Evolutionary conservation across 306 rosid species (phyloP).

Genomic region (Quercus wislizeni): DNA sequence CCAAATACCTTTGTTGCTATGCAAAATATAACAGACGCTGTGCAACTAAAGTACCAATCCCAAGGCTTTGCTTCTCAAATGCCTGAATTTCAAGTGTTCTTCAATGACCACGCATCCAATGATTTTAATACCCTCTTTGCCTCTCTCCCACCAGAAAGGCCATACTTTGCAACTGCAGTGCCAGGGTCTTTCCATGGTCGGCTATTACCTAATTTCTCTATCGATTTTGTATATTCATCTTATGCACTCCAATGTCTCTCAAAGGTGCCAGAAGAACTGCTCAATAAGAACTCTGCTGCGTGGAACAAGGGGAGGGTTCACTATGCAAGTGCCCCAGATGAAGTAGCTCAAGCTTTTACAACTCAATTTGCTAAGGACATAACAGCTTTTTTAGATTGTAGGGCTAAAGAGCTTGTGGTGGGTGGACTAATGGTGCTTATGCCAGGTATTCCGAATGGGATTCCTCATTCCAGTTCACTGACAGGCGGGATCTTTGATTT

Average conservation of each 20-base stretch:
- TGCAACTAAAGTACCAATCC: not conserved
- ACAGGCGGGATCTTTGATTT: not conserved
- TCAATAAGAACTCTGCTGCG: conserved; percentile 1
- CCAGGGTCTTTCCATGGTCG: conserved; percentile 24
- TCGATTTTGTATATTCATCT: conserved; percentile 20
- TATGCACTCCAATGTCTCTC: conserved; percentile 26
- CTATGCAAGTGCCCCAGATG: conserved; percentile 1
- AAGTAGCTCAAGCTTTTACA: not conserved
- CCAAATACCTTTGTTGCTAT: conserved; percentile 7
- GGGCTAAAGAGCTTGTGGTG: not conserved
- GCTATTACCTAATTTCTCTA: conserved; percentile 8
- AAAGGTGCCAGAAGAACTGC: conserved; percentile 7
- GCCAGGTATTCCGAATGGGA: not conserved
- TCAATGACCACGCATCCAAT: conserved; percentile 10
- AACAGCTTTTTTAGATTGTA: not conserved
- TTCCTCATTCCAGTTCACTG: not conserved
- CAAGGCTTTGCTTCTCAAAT: not conserved
- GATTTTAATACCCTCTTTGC: conserved; percentile 30
- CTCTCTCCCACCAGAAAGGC: conserved; percentile 12
- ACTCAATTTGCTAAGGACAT: not conserved
- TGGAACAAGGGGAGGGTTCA: conserved; percentile 24
- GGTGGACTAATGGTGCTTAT: conserved; percentile 1
- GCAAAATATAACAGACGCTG: conserved; percentile 6
- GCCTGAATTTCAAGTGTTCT: conserved; percentile 23
- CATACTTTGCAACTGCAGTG: conserved; percentile 15